These are phyloP conservation scores for Tetrapisispora namnaoensis DNA, from an alignment of 805 yeast species.

Conservation along the genomic window DNA sequence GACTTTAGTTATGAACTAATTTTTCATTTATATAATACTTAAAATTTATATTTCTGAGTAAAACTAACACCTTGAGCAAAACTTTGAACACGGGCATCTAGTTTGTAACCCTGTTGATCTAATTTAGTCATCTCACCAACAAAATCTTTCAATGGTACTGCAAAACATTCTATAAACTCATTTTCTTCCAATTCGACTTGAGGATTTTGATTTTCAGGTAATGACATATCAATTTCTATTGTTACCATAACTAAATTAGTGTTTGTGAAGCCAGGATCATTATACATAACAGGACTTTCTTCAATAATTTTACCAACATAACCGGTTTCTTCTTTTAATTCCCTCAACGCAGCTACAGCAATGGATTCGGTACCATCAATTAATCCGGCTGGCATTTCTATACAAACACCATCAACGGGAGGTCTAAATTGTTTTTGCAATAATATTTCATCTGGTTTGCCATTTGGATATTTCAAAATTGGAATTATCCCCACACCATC, in stretches of 20 bases:
- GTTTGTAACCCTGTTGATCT: conserved; percentile 53
- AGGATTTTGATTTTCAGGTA: conserved; percentile 60
- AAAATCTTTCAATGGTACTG: conserved; percentile 52
- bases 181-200: conserved; percentile 72
- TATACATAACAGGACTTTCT: conserved; percentile 43
- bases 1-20: not conserved
- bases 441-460: conserved; percentile 43
- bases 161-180: conserved; percentile 86
- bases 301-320: conserved; percentile 57
- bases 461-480: conserved; percentile 41
- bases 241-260: conserved; percentile 76
- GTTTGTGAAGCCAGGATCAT: conserved; percentile 86
- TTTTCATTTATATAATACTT: not conserved
- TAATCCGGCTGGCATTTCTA: conserved; percentile 93
- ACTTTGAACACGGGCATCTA: conserved; percentile 84
- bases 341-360: conserved; percentile 77
- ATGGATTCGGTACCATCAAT: conserved; percentile 75
- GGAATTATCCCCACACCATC: conserved; percentile 94
- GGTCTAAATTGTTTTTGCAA: conserved; percentile 90
- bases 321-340: conserved; percentile 87
- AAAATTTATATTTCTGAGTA: conserved; percentile 33
- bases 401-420: conserved; percentile 78
- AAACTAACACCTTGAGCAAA: conserved; percentile 71
- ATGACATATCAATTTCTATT: conserved; percentile 62
- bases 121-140: conserved; percentile 45